Conservation (phyloP, 2,329 filamentous ascomycete genomes). For the Lojkania enalia region DNA sequence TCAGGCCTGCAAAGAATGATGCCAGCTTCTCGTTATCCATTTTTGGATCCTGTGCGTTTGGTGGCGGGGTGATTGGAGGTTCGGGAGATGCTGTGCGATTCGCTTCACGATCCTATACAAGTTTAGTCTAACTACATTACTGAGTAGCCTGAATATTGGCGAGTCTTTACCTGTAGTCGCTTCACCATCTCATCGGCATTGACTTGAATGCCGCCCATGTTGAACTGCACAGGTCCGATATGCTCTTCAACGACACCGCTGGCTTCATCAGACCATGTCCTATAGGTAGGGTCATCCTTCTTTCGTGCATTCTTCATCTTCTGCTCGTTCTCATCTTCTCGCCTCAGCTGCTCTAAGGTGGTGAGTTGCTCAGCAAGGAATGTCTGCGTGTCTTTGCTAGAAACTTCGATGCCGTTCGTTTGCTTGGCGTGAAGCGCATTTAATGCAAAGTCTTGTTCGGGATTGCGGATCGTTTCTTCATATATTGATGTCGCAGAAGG, state of each 20-base stretch:
- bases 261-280: slow-evolving; percentile 30
- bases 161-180: slow-evolving; percentile 69
- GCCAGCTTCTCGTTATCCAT: slow-evolving; percentile 46
- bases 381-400: slow-evolving; percentile 72
- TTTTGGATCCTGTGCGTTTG: slow-evolving; percentile 33
- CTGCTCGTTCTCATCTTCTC: slow-evolving; percentile 62
- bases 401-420: slow-evolving; percentile 59
- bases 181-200: slow-evolving; percentile 93
- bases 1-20: slow-evolving; percentile 45
- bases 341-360: slow-evolving; percentile 67
- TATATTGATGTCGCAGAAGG: slow-evolving; percentile 72
- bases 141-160: not conserved
- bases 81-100: slow-evolving; percentile 35
- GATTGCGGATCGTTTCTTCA: slow-evolving; percentile 78
- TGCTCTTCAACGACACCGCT: slow-evolving; percentile 58
- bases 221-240: slow-evolving; percentile 94
- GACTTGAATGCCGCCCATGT: slow-evolving; percentile 96
- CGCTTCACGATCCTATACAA: slow-evolving; percentile 42
- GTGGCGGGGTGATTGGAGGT: slow-evolving; percentile 22
- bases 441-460: slow-evolving; percentile 57
- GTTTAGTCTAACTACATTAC: slow-evolving; percentile 16
- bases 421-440: slow-evolving; percentile 49
- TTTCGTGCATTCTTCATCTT: slow-evolving; percentile 44
- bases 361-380: slow-evolving; percentile 78
- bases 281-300: slow-evolving; percentile 34